phyloP scores from a whole-genome alignment of 345 rosid species.

The Hibiscus syriacus region DNA sequence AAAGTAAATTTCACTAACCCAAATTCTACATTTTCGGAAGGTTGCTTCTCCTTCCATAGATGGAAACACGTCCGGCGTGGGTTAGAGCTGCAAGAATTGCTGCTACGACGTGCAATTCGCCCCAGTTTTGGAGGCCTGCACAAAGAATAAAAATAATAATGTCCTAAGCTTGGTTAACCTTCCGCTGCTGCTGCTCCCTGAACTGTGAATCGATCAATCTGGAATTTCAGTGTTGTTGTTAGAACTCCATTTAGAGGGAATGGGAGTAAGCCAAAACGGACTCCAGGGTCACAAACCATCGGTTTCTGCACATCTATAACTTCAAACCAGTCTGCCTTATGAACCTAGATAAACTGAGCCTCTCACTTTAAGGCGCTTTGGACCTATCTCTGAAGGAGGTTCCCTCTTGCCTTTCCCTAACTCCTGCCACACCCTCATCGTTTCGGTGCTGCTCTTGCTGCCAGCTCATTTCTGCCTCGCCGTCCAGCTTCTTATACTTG shows the following conservation, averaged over 20 bases:
- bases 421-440: constrained; percentile 23
- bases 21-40: constrained; percentile 29
- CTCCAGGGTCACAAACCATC: constrained; percentile 19
- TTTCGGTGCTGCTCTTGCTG: constrained; percentile 26
- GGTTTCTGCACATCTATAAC: constrained; percentile 13
- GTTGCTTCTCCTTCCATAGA: constrained; percentile 35
- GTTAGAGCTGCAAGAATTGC: constrained; percentile 46
- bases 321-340: constrained; percentile 36
- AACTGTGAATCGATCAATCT: constrained; percentile 24
- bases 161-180: constrained; percentile 39
- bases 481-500: constrained; percentile 36
- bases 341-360: constrained; percentile 42
- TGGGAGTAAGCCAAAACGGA: too few relatives aligned
- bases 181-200: constrained; percentile 34
- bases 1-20: constrained; percentile 15
- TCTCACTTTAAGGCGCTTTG: constrained; percentile 61
- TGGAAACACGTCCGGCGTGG: constrained; percentile 31
- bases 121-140: constrained; percentile 27
- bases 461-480: constrained; percentile 27
- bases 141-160: constrained; percentile 44
- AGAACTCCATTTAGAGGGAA: constrained; percentile 41
- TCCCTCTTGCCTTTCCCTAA: constrained; percentile 31
- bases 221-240: constrained; percentile 35
- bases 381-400: constrained; percentile 38
- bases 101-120: constrained; percentile 26